phyloP scores from a whole-genome alignment of 345 rosid species.

The Euphorbia pulcherrima region DNA sequence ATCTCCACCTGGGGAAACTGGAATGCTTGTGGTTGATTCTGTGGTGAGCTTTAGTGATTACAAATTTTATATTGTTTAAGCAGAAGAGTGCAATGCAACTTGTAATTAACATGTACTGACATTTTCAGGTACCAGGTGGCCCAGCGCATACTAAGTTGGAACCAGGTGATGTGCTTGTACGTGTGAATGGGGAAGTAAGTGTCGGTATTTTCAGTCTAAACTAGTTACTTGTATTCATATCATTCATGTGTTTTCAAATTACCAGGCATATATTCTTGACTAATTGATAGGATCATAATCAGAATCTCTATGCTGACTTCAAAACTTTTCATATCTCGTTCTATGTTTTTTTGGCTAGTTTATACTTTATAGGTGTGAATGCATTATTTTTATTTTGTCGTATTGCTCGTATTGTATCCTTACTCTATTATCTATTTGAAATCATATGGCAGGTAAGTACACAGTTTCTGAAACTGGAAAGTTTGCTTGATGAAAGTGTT shows the following conservation, averaged over 20 bases:
- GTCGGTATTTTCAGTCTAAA: neutral
- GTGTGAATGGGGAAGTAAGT: conserved; percentile 82
- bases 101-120: conserved; percentile 16
- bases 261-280: neutral
- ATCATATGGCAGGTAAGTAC: conserved; percentile 62
- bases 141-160: conserved; percentile 79
- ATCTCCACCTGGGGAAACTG: conserved; percentile 76
- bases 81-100: neutral
- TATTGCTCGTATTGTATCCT: neutral
- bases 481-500: conserved; percentile 77
- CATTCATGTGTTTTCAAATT: neutral
- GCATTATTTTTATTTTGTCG: neutral
- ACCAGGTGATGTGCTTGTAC: conserved; percentile 93
- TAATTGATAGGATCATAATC: neutral
- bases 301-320: neutral
- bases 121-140: conserved; percentile 86
- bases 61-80: neutral
- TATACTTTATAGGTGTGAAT: neutral
- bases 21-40: conserved; percentile 93
- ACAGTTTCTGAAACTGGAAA: conserved; percentile 76
- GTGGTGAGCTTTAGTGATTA: conserved; percentile 48
- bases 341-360: neutral
- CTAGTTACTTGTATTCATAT: neutral
- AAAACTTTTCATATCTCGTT: neutral
- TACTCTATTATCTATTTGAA: neutral